These are phyloP conservation scores for Papiliotrema nemorosa DNA, from an alignment of 1,284 basidiomycete genomes.

Conservation along the genomic window DNA sequence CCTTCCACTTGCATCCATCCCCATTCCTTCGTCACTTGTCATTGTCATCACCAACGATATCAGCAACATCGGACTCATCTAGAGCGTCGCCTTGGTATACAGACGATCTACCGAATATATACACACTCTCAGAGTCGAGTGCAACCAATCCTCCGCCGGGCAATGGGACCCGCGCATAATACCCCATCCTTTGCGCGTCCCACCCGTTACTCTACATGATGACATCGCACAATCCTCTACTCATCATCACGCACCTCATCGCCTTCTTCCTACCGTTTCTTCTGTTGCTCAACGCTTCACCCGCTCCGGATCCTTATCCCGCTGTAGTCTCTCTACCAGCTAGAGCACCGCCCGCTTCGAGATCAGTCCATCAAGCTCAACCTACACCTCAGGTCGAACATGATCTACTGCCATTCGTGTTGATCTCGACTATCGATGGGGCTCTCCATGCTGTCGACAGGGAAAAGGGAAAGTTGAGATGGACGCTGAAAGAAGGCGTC, in stretches of 20 bases:
- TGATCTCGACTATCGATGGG: slow-evolving; percentile 48
- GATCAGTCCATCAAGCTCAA: slow-evolving; percentile 6
- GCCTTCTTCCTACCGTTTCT: slow-evolving; percentile 16
- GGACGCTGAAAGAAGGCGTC: slow-evolving; percentile 43
- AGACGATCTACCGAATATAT: no score
- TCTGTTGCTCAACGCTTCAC: slow-evolving; percentile 9
- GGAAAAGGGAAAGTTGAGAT: slow-evolving; percentile 36
- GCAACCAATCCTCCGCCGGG: no score
- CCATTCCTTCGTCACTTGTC: no score
- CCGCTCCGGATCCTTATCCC: slow-evolving; percentile 19
- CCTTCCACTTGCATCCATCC: no score
- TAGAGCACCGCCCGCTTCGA: not conserved
- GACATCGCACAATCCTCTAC: slow-evolving; percentile 5
- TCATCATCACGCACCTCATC: slow-evolving; percentile 10
- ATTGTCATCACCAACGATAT: no score
- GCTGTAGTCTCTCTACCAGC: slow-evolving; percentile 20
- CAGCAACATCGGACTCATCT: no score
- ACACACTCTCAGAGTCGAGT: no score
- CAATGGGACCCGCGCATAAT: not conserved
- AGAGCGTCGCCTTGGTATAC: no score
- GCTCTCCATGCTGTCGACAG: slow-evolving; percentile 47
- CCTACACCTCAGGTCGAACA: slow-evolving; percentile 33
- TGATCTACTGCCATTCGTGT: slow-evolving; percentile 46
- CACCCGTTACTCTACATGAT: not conserved
- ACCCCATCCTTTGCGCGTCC: not conserved